Conservation (phyloP, 768 basidiomycete species). For the Cystofilobasidium capitatum region DNA sequence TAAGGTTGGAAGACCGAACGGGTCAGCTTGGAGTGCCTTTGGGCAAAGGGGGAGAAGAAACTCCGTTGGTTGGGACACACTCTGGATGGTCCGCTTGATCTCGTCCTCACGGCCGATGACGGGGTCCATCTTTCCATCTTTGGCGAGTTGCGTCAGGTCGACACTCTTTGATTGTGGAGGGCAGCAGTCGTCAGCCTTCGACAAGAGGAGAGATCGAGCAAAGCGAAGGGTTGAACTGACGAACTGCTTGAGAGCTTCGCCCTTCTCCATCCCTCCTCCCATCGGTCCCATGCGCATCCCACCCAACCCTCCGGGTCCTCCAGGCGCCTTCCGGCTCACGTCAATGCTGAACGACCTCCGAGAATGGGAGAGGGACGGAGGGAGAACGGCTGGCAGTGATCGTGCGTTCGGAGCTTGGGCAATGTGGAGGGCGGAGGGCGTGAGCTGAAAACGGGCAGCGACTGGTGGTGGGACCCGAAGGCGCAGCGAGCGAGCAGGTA, state of each 20-base stretch:
- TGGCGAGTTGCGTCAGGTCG: conserved; percentile 78
- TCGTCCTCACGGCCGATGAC: conserved; percentile 85
- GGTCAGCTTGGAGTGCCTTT: conserved; percentile 38
- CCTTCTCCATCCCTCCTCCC: conserved; percentile 20
- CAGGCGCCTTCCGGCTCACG: neutral
- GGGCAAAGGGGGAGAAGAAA: neutral
- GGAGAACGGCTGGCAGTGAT: neutral
- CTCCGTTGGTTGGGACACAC: conserved; percentile 33
- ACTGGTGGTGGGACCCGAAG: neutral
- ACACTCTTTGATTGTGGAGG: conserved; percentile 40
- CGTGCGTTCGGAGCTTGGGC: neutral
- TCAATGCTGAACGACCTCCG: neutral
- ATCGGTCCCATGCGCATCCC: conserved; percentile 20
- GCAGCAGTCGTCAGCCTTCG: neutral
- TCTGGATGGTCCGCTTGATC: conserved; percentile 83
- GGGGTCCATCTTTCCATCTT: conserved; percentile 76
- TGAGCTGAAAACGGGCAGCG: neutral
- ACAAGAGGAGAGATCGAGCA: neutral
- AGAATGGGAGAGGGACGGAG: neutral
- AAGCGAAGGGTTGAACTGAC: neutral
- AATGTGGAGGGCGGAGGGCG: neutral
- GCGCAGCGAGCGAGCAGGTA: neutral
- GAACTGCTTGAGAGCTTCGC: conserved; percentile 27
- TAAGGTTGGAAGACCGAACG: neutral
- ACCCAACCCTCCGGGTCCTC: neutral